Conservation (phyloP, 805 yeast species). For the Candida ovalis region DNA sequence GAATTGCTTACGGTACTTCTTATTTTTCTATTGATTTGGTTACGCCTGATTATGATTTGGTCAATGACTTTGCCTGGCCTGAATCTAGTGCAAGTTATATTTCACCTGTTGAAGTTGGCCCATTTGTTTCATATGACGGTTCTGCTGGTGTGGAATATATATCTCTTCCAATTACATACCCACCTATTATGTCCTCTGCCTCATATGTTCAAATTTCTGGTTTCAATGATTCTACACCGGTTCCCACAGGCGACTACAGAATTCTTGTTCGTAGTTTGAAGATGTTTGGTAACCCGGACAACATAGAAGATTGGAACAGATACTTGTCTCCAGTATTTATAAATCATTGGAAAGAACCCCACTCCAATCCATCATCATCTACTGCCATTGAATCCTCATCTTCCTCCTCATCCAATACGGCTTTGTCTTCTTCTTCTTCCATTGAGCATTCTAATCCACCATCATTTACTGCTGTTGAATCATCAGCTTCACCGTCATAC, state of each 20-base stretch:
- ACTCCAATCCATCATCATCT: not conserved
- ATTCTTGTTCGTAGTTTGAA: conserved; percentile 7
- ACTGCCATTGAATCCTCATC: not conserved
- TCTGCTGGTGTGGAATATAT: not conserved
- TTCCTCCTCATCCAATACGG: not conserved
- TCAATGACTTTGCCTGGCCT: conserved; percentile 12
- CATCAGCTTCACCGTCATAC: not conserved
- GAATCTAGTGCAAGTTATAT: conserved; percentile 6
- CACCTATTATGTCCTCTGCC: not conserved
- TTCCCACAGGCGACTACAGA: conserved; percentile 9
- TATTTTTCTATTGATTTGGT: conserved; percentile 12
- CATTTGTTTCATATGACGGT: conserved; percentile 1
- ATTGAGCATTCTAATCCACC: not conserved
- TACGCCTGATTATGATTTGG: conserved; percentile 7
- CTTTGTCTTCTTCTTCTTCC: not conserved
- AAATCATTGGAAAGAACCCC: not conserved
- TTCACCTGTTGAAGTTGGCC: not conserved
- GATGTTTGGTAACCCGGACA: conserved; percentile 8
- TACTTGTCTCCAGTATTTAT: conserved; percentile 6
- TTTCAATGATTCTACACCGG: not conserved
- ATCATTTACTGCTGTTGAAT: not conserved
- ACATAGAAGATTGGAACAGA: conserved; percentile 12
- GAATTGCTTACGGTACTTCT: conserved; percentile 10
- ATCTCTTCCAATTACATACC: not conserved
- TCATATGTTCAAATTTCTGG: not conserved